Conservation (phyloP, 768 basidiomycete genomes). For the Rhodosporidiobolus odoratus region DNA sequence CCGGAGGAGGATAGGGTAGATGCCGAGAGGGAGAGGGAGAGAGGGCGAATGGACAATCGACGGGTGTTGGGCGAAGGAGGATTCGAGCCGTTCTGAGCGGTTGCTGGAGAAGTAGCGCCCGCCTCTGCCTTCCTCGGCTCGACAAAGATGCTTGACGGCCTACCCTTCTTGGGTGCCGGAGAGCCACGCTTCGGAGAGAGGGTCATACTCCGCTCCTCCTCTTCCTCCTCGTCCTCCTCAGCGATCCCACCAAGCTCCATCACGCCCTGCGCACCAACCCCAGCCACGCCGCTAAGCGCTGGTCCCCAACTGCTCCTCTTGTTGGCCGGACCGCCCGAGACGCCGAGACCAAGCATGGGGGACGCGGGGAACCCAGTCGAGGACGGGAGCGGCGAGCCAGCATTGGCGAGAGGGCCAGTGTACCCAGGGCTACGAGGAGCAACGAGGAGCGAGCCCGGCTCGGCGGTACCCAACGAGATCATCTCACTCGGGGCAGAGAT, state of each 20-base stretch:
- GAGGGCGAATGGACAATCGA: conserved; percentile 28
- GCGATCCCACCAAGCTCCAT: conserved; percentile 55
- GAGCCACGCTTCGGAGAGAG: conserved; percentile 8
- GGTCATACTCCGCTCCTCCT: conserved; percentile 44
- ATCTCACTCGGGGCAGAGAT: conserved; percentile 54
- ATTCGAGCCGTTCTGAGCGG: not conserved
- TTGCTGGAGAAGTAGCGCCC: not conserved
- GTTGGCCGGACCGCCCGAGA: not conserved
- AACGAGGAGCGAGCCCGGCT: conserved; percentile 31
- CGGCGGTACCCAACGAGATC: conserved; percentile 29
- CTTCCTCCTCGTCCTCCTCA: conserved; percentile 83
- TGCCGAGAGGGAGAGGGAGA: conserved; percentile 38
- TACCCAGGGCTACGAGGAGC: conserved; percentile 8
- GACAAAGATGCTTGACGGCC: not conserved
- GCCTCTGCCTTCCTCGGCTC: conserved; percentile 6
- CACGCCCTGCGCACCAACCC: conserved; percentile 36
- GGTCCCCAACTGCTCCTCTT: conserved; percentile 36
- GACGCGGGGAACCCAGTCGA: not conserved
- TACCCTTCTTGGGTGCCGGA: conserved; percentile 7
- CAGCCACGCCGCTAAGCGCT: not conserved
- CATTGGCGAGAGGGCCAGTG: not conserved
- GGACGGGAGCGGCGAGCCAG: conserved; percentile 1
- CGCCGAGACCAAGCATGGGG: conserved; percentile 35
- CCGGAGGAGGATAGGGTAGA: conserved; percentile 18
- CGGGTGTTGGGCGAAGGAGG: not conserved